Percentiles rank a stretch among this genome's conserved stretches.
phyloP scores from a whole-genome alignment of 1,284 basidiomycete genomes.

The Cutaneotrichosporon mucoides region DNA sequence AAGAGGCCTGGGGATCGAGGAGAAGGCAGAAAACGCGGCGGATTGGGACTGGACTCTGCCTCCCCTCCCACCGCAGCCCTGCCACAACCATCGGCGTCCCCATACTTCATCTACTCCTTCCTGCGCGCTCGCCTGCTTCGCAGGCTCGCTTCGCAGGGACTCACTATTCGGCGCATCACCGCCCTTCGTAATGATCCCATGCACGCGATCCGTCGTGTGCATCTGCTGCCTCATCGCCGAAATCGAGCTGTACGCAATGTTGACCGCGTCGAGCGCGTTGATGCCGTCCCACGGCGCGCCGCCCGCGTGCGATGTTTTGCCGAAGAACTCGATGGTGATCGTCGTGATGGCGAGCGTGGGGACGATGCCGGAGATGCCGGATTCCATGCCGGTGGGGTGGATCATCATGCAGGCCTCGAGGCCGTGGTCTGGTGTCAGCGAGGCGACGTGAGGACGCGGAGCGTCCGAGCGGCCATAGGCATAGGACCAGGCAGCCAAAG shows the following conservation, averaged over 20 bases:
- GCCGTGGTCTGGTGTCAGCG: constrained; percentile 17
- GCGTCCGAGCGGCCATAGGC: no score
- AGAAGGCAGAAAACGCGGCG: no score
- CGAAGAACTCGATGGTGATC: constrained; percentile 32
- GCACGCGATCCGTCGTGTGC: constrained; percentile 15
- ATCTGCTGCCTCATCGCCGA: constrained; percentile 68
- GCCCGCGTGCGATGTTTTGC: constrained; percentile 64
- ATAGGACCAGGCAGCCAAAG: no score
- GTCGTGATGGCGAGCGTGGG: constrained; percentile 29
- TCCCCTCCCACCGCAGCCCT: no score
- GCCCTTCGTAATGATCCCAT: constrained; percentile 50
- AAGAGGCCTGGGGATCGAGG: no score
- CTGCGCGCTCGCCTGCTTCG: no score
- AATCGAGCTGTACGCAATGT: constrained; percentile 69
- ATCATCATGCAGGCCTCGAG: constrained; percentile 31
- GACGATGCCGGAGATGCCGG: constrained; percentile 18
- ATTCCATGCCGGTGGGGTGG: constrained; percentile 15
- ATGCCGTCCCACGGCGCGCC: constrained; percentile 60
- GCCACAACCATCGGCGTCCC: no score
- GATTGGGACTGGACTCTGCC: no score
- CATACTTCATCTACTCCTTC: no score
- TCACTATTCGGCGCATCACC: constrained; percentile 55
- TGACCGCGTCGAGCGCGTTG: constrained; percentile 79
- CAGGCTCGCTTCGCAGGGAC: background rate
- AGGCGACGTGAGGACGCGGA: no score